Conservation (phyloP, 2,329 filamentous ascomycete genomes). For the Penicillium sp. region DNA sequence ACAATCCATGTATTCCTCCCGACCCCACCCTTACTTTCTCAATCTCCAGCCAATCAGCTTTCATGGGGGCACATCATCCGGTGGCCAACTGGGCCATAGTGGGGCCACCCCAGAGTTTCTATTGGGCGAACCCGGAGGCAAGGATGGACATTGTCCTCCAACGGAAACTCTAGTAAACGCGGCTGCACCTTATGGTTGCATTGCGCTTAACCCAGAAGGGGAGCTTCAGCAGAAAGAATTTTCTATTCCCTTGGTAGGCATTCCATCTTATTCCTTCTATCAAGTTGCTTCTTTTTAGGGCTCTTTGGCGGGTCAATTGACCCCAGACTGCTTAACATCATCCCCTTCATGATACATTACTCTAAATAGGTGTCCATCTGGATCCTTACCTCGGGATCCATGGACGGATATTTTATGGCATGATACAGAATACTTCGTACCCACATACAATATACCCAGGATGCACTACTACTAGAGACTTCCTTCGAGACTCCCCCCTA, state of each 20-base stretch:
- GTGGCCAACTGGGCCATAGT: slow-evolving; percentile 9
- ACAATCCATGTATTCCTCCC: background rate
- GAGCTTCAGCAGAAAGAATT: slow-evolving; percentile 30
- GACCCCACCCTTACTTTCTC: background rate
- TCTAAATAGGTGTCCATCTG: background rate
- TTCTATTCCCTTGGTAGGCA: background rate
- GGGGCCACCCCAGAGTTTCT: slow-evolving; percentile 1
- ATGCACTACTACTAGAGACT: background rate
- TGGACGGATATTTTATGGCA: background rate
- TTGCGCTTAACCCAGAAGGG: slow-evolving; percentile 27
- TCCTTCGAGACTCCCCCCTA: background rate
- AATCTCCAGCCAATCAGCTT: slow-evolving; percentile 15
- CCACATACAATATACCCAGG: background rate
- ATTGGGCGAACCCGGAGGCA: slow-evolving; percentile 14
- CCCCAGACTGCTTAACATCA: background rate
- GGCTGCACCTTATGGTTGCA: slow-evolving; percentile 1
- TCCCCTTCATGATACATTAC: background rate
- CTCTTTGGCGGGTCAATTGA: background rate
- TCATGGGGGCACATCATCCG: background rate
- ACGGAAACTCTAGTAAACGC: slow-evolving; percentile 9
- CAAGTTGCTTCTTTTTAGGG: slow-evolving; percentile 1
- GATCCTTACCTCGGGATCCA: background rate
- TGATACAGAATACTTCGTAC: background rate
- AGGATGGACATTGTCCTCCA: slow-evolving; percentile 9
- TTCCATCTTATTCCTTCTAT: background rate